A percentile compares a stretch with the other conserved stretches of the same genome.
phyloP scores from a whole-genome alignment of 176 grass and related monocot genomes.

The Rhynchospora tenuis region DNA sequence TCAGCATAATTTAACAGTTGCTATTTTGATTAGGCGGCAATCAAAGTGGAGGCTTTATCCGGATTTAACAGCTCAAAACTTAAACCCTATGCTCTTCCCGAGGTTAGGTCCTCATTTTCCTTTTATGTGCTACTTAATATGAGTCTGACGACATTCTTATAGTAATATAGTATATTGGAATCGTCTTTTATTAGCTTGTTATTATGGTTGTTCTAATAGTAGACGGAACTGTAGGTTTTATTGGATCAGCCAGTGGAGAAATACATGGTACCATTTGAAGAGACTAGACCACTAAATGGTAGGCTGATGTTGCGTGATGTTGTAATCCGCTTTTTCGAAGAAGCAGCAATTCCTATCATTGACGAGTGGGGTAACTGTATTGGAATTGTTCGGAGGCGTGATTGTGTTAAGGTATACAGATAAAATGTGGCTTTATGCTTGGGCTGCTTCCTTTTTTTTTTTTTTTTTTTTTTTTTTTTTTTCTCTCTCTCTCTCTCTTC shows the following conservation, averaged over 20 bases:
- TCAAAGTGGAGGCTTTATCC: conserved; percentile 75
- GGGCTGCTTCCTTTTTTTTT: not conserved
- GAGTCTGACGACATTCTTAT: not conserved
- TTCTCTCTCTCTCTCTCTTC: too few relatives aligned
- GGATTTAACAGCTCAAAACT: conserved; percentile 62
- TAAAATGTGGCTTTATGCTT: conserved; percentile 2
- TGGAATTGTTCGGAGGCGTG: conserved; percentile 61
- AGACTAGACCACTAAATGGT: conserved; percentile 47
- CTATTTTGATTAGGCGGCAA: conserved; percentile 48
- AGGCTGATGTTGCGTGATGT: conserved; percentile 45
- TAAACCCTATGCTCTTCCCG: conserved; percentile 57
- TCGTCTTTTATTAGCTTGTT: not conserved
- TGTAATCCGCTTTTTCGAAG: conserved; percentile 65
- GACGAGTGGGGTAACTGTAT: conserved; percentile 87
- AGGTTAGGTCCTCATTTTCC: conserved; percentile 28
- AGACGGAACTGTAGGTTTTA: conserved; percentile 41
- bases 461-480: too few relatives aligned
- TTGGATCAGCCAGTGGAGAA: conserved; percentile 84
- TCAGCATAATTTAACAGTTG: conserved; percentile 6
- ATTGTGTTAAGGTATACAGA: conserved; percentile 64
- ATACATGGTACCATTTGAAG: conserved; percentile 82
- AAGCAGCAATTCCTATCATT: conserved; percentile 53
- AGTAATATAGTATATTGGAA: not conserved
- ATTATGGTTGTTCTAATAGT: not conserved
- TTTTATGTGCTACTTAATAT: not conserved